These are phyloP conservation scores for Turritis glabra DNA, from an alignment of 345 rosid genomes.

Conservation along the genomic window DNA sequence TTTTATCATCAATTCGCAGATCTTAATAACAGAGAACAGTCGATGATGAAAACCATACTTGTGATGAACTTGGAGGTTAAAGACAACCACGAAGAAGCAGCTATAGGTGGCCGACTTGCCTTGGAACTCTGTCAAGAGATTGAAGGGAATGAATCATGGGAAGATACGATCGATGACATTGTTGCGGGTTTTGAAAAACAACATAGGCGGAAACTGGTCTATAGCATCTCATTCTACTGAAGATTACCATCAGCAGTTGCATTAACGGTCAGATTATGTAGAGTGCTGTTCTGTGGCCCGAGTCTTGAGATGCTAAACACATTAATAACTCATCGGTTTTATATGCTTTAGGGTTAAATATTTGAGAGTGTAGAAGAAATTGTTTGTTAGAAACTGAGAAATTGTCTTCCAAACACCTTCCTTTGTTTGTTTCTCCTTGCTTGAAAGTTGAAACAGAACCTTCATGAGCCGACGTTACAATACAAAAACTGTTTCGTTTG, in stretches of 20 bases:
- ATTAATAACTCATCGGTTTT: neutral
- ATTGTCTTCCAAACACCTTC: neutral
- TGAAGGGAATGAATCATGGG: constrained; percentile 83
- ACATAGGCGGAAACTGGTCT: constrained; percentile 72
- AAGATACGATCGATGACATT: constrained; percentile 78
- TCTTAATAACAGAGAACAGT: constrained; percentile 80
- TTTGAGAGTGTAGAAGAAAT: neutral
- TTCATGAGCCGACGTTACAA: neutral
- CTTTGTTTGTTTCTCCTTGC: constrained; percentile 1
- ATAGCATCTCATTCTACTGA: constrained; percentile 81
- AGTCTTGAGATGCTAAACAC: neutral
- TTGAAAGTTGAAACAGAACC: neutral
- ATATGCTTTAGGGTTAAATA: neutral
- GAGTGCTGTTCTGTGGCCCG: neutral
- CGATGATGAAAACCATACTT: constrained; percentile 64
- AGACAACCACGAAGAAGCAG: constrained; percentile 98
- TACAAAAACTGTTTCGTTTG: neutral
- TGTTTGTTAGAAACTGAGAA: neutral
- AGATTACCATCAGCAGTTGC: neutral
- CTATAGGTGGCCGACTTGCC: constrained; percentile 78
- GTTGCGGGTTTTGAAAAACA: constrained; percentile 71
- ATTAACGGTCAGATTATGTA: neutral
- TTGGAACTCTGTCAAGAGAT: constrained; percentile 92
- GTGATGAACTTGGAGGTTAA: constrained; percentile 96
- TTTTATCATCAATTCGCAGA: constrained; percentile 47